Base-by-base conservation (phyloP, 768 basidiomycete species). In the Auricularia heimuer region DNA sequence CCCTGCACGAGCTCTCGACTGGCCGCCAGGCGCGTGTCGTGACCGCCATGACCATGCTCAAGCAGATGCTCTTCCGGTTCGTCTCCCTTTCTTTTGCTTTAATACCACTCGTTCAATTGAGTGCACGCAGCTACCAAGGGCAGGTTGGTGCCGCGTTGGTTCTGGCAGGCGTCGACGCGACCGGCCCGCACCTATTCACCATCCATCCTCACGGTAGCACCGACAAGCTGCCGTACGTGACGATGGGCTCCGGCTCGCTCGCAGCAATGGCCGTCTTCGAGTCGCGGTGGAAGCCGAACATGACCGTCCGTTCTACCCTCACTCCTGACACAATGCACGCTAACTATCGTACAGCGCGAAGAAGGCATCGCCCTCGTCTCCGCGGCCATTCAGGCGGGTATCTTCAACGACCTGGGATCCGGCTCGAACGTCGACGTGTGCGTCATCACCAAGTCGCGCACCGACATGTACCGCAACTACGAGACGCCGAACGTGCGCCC, bases 241-340 rank as follows among this genome's bases (percentile, higher is more conserved):
- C 97, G 1, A 98, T 98, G 96, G 97, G 97, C 39, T 94, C 92
- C 2, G 97, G 97, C 66, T 90, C 87, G 71, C 79, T 98, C 63
- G 97, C 97, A 2, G 97, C 97, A 18, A 99, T 99, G 97, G 95
- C 95, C 10, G 89, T 98, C 12, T 98, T 99, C 68, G 97, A 99
- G 75, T 86, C 82, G 63, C 74, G 80, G 21, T 99, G 94, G 94
- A 82, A 79, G 71, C 80, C 90, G 36, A 79, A 90, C 73, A 84
- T 99, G 85, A 81, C 85, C 74, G 93, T 94, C 77, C 2, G 29
- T 4, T 60, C 35, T 21, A 37, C 24, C 54, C 7, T 1, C 58
- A 64, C 36, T 67, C 54, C n/a, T 33, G 4, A 34, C 58, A 3
- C 62, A 16, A 16, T 33, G 8, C 21, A 16, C 18, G 60, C 63